Evolutionary conservation across 164 flowering plant species (phyloP).

Genomic region (Stephania japonica): DNA sequence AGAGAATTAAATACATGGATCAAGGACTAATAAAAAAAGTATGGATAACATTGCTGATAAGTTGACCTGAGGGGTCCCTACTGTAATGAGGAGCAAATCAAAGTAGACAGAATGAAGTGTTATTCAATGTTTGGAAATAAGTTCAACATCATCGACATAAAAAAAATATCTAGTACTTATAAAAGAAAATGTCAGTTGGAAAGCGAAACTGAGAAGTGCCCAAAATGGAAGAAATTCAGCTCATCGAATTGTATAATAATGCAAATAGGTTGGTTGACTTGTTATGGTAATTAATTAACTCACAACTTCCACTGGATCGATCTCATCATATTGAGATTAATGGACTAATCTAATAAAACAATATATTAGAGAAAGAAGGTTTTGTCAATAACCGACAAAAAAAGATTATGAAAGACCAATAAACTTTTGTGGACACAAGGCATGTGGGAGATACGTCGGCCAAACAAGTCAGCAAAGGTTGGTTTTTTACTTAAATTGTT

Average conservation of each 20-base stretch:
- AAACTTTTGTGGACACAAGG: neutral
- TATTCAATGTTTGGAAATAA: neutral
- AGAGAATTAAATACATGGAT: neutral
- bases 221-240: neutral
- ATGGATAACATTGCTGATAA: neutral
- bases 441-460: neutral
- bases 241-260: neutral
- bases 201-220: neutral
- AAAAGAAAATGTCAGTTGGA: neutral
- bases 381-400: neutral
- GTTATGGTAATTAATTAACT: neutral
- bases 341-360: neutral
- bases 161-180: neutral
- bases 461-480: neutral
- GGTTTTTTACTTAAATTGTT: neutral
- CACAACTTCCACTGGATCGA: neutral
- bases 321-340: neutral
- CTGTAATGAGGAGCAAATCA: neutral
- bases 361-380: neutral
- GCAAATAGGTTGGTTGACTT: neutral
- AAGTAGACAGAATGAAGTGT: neutral
- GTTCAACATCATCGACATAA: neutral
- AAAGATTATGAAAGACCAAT: neutral
- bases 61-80: neutral
- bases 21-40: neutral